Conservation (phyloP, 148 eudicot species). For the Fagopyrum tataricum region DNA sequence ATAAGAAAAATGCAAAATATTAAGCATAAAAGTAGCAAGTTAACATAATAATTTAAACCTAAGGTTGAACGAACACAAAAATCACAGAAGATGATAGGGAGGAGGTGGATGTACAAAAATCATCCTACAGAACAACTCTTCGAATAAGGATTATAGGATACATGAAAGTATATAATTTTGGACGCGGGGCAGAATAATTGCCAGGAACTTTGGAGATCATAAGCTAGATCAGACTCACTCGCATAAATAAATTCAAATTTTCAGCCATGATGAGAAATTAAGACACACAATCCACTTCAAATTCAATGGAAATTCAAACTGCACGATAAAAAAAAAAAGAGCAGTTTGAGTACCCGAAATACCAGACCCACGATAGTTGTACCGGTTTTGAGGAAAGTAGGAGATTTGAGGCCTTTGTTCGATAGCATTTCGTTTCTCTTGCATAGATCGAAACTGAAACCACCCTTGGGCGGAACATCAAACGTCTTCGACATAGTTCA, state of each 20-base stretch:
- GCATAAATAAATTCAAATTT: background rate
- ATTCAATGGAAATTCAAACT: background rate
- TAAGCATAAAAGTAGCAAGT: background rate
- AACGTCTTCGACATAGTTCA: constrained; percentile 33
- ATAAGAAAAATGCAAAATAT: background rate
- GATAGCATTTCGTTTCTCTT: constrained; percentile 64
- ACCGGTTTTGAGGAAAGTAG: constrained; percentile 63
- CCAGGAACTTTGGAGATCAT: background rate
- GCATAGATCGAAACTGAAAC: constrained; percentile 66
- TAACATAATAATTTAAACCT: background rate
- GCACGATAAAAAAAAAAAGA: background rate
- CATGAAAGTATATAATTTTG: background rate
- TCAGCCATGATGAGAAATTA: background rate
- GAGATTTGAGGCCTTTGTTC: constrained; percentile 47
- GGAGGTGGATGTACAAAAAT: background rate
- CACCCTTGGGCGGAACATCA: constrained; percentile 60
- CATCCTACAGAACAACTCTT: background rate
- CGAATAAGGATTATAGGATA: background rate
- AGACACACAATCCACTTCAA: background rate
- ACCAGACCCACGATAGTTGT: constrained; percentile 81
- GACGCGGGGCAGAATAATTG: background rate
- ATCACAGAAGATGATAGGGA: background rate
- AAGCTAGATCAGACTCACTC: background rate
- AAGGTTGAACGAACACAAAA: background rate
- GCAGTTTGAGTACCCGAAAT: constrained; percentile 36